Evolutionary conservation across 495 filamentous ascomycete species (phyloP), one percentile per base, ranked within the genome.

Genomic region (Penicillium paradoxum): DNA sequence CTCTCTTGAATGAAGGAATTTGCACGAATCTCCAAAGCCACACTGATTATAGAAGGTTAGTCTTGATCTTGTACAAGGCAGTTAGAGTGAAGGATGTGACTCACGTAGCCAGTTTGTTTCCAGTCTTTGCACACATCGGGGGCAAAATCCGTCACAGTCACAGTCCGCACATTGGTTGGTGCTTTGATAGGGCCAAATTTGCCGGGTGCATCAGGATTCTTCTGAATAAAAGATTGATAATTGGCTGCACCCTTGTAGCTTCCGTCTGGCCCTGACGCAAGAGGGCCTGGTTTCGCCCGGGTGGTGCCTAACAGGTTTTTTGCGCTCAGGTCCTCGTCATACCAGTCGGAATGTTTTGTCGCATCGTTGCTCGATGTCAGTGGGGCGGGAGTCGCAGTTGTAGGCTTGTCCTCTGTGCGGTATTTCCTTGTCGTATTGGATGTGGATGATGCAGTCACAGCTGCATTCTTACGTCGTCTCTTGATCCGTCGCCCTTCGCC

Each of bases 101-200:
- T 48, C 24, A 48, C 45, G 67, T 55, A 73, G 3, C 91, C 91
- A 0, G 89, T 95, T 57, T 89, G 80, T 56, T 95, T 95, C 67
- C 89, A 95, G 67, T 97, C 93, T 68, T 97, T 97, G 67, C 93
- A 97, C 13, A 95, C 89, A 61, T 97, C 92, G 0, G 95, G 92
- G 24, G 89, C 86, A 68, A 88, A 96, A 61, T 97, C 93, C 32
- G 83, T 96, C 14, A 90, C 81, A 0, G 91, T 97, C 47, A 95
- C 85, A 2, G 88, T 96, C 25, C 93, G 84, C 36, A 97, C 85
- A 60, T 97, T 97, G 0, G 89, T 90, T 3, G 91, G 79, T 15
- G 91, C 88, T 62, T 95, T 95, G 34, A 95, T 77, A 0, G 93
- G 95, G 2, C 95, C 93, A 13, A 95, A 84, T 37, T 79, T 80